A percentile compares a stretch with the other conserved stretches of the same genome.
Evolutionary conservation across 441 rosid species (phyloP).

Genomic region (Populus hybrid): DNA sequence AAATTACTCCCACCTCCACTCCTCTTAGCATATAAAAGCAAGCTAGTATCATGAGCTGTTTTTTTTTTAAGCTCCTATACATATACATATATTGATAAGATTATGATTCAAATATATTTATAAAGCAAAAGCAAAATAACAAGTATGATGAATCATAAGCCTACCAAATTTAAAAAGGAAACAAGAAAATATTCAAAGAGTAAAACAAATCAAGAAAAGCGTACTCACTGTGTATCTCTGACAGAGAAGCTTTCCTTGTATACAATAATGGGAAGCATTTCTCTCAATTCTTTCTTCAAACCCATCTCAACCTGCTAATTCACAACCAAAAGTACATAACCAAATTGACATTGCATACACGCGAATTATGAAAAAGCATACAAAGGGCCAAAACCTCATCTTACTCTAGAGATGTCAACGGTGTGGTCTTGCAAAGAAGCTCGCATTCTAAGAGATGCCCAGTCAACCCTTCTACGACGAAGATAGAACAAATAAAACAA

Average conservation of each 20-base stretch:
- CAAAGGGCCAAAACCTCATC: not conserved
- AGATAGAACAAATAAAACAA: constrained; percentile 75
- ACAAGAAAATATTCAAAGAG: not conserved
- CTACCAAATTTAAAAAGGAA: not conserved
- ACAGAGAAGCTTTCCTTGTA: constrained; percentile 79
- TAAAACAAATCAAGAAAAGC: not conserved
- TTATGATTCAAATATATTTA: not conserved
- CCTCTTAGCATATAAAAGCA: not conserved
- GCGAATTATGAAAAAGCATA: not conserved
- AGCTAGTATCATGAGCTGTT: not conserved
- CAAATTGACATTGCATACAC: not conserved
- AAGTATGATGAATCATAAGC: not conserved
- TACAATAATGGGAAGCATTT: constrained; percentile 81
- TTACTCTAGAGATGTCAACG: constrained; percentile 35
- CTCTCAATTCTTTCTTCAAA: constrained; percentile 77
- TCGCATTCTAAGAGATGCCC: constrained; percentile 65
- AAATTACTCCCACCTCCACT: not conserved
- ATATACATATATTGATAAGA: not conserved
- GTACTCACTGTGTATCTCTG: constrained; percentile 66
- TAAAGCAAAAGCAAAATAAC: too few species aligned
- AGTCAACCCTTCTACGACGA: constrained; percentile 64
- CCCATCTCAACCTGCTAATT: constrained; percentile 60
- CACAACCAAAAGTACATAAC: constrained; percentile 12
- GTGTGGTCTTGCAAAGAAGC: constrained; percentile 18
- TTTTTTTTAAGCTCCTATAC: not conserved